phyloP scores from a whole-genome alignment of 768 basidiomycete species.

The Saitozyma podzolica region DNA sequence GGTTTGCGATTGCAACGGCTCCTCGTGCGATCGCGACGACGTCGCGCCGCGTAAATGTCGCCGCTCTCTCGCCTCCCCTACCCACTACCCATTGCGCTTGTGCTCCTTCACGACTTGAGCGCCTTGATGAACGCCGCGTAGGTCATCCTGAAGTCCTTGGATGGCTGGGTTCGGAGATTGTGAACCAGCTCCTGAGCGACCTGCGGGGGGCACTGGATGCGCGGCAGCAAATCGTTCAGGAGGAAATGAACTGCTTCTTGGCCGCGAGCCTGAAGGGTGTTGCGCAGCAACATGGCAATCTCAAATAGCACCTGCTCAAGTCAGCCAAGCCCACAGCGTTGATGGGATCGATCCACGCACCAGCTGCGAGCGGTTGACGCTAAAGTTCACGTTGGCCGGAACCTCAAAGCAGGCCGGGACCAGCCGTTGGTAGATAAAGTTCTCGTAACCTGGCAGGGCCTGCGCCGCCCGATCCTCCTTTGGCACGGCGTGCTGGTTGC shows the following conservation, averaged over 20 bases:
- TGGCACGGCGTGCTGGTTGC: conserved; percentile 53
- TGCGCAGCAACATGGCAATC: conserved; percentile 79
- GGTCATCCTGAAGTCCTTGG: conserved; percentile 50
- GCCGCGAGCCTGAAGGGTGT: conserved; percentile 72
- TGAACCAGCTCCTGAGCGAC: conserved; percentile 68
- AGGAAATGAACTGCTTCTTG: conserved; percentile 82
- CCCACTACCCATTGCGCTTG: too few species aligned
- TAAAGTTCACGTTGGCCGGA: conserved; percentile 56
- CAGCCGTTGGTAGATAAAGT: conserved; percentile 82
- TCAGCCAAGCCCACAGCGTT: not conserved
- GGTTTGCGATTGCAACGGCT: too few species aligned
- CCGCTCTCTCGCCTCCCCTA: too few species aligned
- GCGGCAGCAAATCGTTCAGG: conserved; percentile 74
- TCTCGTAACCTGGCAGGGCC: conserved; percentile 81
- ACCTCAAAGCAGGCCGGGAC: conserved; percentile 80
- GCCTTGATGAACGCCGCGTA: conserved; percentile 52
- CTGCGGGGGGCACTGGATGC: conserved; percentile 80
- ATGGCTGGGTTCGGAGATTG: conserved; percentile 42
- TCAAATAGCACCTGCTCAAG: conserved; percentile 75
- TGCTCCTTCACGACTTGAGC: conserved; percentile 3
- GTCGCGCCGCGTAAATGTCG: too few species aligned
- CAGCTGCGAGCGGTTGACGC: not conserved
- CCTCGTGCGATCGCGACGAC: too few species aligned
- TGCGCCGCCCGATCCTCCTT: conserved; percentile 44
- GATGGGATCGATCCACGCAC: not conserved